Base-by-base conservation (phyloP, 257 asterid genomes). In the Nicotiana tabacum region DNA sequence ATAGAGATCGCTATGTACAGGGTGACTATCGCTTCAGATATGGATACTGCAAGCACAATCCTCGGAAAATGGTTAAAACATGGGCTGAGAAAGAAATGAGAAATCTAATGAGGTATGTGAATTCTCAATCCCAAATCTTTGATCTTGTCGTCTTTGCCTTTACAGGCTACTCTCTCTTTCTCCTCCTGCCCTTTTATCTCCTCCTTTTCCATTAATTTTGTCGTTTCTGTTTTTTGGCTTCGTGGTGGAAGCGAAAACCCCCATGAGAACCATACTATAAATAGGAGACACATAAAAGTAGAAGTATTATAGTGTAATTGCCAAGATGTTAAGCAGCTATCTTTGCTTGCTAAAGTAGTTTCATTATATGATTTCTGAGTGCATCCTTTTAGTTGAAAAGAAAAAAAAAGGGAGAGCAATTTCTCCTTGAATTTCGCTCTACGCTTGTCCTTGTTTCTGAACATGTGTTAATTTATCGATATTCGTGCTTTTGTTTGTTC, bases 81-180 rank as follows among this genome's bases (percentile, higher is more conserved):
- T 96, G 98, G 99, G 98, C 99, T 81, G 98, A 96, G 90, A 96
- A 96, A 84, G 99, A 96, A 90, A 92, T 94, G 99, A 92, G 98
- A 87, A 96, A 96, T 92, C 98, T 94, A 48, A 90, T 94, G 97
- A 94, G 98, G 98, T 96, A 83, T 55, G 78, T 39, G 30, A 35
- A 21, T 32, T 62, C 64, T 74, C 21, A 15, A 51, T 77, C 17
- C 57, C 32, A 12, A 76, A 61, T 68, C 13, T 37, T 51, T 17
- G 80, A 27, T 61, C 80, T 74, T 30, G 65, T 53, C 1, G 56
- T 56, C 16, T 55, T 61, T 72, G 17, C 43, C 46, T 27, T 7
- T 74, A 74, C 43, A 81, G 46, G 35, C 17, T 17, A 12, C 9
- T 11, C 58, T 35, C 24, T 17, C 72, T 35, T 30, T 39, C 9